Percentiles rank a stretch among this genome's conserved stretches.
Evolutionary conservation across 2,329 filamentous ascomycete genomes (phyloP).

Genomic region (Trichoderma harzianum): DNA sequence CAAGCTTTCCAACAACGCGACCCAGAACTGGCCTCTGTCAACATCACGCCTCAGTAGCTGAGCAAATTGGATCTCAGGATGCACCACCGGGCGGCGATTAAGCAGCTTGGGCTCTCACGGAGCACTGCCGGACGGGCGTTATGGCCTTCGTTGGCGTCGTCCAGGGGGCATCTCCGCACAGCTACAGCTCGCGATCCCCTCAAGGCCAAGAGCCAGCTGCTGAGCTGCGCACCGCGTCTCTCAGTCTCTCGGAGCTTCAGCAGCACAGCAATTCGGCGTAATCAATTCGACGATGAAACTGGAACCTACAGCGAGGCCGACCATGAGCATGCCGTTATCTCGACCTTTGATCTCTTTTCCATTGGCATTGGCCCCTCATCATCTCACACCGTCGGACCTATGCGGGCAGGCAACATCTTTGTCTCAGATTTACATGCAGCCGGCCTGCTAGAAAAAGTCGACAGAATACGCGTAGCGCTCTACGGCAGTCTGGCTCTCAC

Average conservation of each 20-base stretch:
- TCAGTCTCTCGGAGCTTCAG: neutral
- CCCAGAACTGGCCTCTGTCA: neutral
- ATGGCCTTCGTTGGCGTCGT: neutral
- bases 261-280: neutral
- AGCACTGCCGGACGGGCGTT: neutral
- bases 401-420: constrained; percentile 13
- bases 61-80: neutral
- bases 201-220: neutral
- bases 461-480: constrained; percentile 3
- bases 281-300: neutral
- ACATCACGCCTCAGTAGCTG: neutral
- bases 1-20: neutral
- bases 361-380: constrained; percentile 13
- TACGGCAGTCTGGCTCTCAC: constrained; percentile 14
- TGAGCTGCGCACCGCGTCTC: neutral
- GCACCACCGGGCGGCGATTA: neutral
- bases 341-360: constrained; percentile 13
- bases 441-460: constrained; percentile 2
- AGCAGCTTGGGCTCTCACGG: neutral
- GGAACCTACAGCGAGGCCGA: constrained; percentile 9
- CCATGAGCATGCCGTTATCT: constrained; percentile 12
- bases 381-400: constrained; percentile 8
- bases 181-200: neutral
- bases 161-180: neutral
- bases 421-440: constrained; percentile 2